These are phyloP conservation scores for Hypoxylon trugodes DNA, from an alignment of 495 filamentous ascomycete species.

Conservation along the genomic window DNA sequence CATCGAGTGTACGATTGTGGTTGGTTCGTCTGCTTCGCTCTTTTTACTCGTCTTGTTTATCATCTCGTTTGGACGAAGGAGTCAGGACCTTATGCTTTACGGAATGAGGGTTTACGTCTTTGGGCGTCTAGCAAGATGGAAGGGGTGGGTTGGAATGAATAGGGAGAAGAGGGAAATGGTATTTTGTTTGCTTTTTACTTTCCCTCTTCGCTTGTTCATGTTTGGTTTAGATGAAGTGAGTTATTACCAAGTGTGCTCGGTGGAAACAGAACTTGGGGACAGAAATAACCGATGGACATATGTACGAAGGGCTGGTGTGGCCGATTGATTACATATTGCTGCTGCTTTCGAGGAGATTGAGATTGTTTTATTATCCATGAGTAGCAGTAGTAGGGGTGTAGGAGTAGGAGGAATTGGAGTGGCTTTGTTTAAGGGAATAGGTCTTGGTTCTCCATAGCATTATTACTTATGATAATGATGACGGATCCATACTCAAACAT, in stretches of 20 bases:
- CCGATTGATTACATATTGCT: no score
- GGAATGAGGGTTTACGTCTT: slow-evolving; percentile 16
- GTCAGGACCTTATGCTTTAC: background rate
- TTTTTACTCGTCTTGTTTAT: background rate
- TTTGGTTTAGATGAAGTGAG: no score
- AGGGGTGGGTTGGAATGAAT: background rate
- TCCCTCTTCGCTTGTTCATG: slow-evolving; percentile 2
- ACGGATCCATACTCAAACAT: no score
- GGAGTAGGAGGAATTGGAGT: background rate
- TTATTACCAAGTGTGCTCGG: no score
- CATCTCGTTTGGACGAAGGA: background rate
- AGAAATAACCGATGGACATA: no score
- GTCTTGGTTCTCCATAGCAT: slow-evolving; percentile 12
- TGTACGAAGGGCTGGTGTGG: no score
- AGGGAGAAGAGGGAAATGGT: background rate
- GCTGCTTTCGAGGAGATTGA: slow-evolving; percentile 23
- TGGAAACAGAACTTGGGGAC: no score
- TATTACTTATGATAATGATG: slow-evolving; percentile 15
- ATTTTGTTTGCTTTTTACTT: background rate
- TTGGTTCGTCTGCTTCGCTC: slow-evolving; percentile 9
- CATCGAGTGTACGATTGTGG: no score
- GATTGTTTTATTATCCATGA: slow-evolving; percentile 15
- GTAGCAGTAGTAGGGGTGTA: background rate
- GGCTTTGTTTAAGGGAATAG: background rate
- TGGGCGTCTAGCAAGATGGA: slow-evolving; percentile 7